Evolutionary conservation across 257 asterid species (phyloP).

Genomic region (Knoxia roxburghii): DNA sequence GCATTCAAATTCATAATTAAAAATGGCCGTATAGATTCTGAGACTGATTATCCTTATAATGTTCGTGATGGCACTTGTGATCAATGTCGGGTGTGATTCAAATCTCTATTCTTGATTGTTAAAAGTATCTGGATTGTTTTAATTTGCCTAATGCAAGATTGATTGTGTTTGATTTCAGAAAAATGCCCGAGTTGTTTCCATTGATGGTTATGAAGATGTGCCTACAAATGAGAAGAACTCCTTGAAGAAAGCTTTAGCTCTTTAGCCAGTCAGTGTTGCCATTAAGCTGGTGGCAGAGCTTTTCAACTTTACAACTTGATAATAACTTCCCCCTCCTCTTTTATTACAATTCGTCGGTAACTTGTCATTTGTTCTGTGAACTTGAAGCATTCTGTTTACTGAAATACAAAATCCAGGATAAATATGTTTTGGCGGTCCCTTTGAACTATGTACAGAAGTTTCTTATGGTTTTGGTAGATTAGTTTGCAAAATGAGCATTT

Average conservation of each 20-base stretch:
- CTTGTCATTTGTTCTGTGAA: background rate
- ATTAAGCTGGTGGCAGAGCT: conserved; percentile 94
- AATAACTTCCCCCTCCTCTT: conserved; percentile 7
- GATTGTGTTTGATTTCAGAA: conserved; percentile 33
- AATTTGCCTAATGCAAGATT: background rate
- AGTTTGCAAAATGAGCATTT: background rate
- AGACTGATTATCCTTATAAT: conserved; percentile 67
- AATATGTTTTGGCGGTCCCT: too few species aligned
- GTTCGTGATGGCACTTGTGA: conserved; percentile 65
- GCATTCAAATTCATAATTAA: conserved; percentile 60
- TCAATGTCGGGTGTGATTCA: conserved; percentile 35
- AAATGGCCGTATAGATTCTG: conserved; percentile 82
- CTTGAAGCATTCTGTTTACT: background rate
- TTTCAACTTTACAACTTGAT: conserved; percentile 79
- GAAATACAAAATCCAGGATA: too few species aligned
- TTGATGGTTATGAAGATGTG: conserved; percentile 76
- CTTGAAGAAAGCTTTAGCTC: conserved; percentile 67
- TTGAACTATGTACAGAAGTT: too few species aligned
- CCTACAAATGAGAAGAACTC: conserved; percentile 61
- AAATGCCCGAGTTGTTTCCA: conserved; percentile 71
- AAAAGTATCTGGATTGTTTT: background rate
- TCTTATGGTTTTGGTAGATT: too few species aligned
- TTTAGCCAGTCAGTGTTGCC: conserved; percentile 76
- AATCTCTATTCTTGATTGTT: background rate
- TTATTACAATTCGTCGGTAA: background rate